These are phyloP conservation scores for Torulaspora gathmanii DNA, from an alignment of 805 yeast species.

Conservation along the genomic window DNA sequence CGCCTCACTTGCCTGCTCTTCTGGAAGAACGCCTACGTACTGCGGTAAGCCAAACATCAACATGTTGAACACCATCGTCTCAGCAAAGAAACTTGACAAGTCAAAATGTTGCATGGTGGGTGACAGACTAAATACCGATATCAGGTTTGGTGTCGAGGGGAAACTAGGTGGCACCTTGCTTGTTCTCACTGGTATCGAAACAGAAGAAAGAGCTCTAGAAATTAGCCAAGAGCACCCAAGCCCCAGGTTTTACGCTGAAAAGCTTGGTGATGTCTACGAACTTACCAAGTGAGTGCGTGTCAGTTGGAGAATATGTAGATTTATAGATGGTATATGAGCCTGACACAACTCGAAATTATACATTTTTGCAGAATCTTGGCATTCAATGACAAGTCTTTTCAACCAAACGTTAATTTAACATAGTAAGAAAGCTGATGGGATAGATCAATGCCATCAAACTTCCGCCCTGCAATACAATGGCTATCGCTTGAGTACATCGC, in stretches of 20 bases:
- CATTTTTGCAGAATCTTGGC: too few species aligned
- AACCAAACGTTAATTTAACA: too few species aligned
- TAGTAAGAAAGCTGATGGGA: too few species aligned
- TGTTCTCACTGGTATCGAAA: conserved; percentile 89
- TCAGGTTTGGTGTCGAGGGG: conserved; percentile 84
- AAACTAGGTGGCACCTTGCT: conserved; percentile 75
- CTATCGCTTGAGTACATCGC: too few species aligned
- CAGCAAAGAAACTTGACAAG: conserved; percentile 53
- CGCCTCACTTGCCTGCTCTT: conserved; percentile 65
- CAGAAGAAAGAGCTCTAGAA: conserved; percentile 53
- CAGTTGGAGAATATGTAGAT: neutral
- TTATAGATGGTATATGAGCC: neutral
- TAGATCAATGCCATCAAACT: too few species aligned
- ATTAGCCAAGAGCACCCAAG: conserved; percentile 34
- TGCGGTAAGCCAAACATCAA: conserved; percentile 90
- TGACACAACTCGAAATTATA: neutral
- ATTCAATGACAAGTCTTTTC: neutral
- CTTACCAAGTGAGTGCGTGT: conserved; percentile 13
- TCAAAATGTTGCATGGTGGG: conserved; percentile 84
- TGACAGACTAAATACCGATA: conserved; percentile 91
- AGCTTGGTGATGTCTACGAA: conserved; percentile 73
- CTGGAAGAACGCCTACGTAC: conserved; percentile 80
- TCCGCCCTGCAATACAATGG: too few species aligned
- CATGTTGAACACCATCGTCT: conserved; percentile 86
- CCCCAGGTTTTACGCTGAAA: conserved; percentile 66